A percentile compares a stretch with the other conserved stretches of the same genome.
These are phyloP conservation scores for Scleroderma bovista DNA, from an alignment of 768 basidiomycete species.

Conservation along the genomic window DNA sequence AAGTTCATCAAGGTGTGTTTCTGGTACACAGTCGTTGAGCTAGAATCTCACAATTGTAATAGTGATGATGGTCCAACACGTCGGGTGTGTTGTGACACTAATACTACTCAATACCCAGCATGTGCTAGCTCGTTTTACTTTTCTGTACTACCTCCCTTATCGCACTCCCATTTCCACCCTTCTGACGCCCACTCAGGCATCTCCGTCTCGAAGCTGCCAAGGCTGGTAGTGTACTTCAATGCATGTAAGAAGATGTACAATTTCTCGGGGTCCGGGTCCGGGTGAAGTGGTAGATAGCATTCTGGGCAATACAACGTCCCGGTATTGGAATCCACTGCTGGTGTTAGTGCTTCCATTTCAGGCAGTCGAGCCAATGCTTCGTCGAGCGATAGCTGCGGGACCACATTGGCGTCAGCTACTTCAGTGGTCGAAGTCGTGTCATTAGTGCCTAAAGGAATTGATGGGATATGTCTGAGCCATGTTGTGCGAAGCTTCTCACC, in stretches of 20 bases:
- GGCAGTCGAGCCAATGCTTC: constrained; percentile 43
- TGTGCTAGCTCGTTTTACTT: background rate
- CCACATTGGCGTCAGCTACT: background rate
- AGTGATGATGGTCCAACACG: background rate
- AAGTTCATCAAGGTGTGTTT: constrained; percentile 77
- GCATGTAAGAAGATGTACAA: constrained; percentile 97
- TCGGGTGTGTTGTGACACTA: background rate
- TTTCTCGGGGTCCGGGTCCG: constrained; percentile 88
- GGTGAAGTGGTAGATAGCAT: constrained; percentile 89
- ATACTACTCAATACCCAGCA: constrained; percentile 6
- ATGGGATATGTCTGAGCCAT: background rate
- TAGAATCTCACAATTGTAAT: background rate
- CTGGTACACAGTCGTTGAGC: background rate
- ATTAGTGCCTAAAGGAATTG: background rate
- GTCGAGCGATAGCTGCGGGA: constrained; percentile 37
- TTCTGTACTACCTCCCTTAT: background rate
- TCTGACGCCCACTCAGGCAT: constrained; percentile 87
- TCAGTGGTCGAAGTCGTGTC: background rate
- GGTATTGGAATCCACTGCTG: constrained; percentile 34
- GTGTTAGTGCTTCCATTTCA: constrained; percentile 15
- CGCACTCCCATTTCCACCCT: constrained; percentile 59
- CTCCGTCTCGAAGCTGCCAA: constrained; percentile 80
- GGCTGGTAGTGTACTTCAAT: constrained; percentile 70
- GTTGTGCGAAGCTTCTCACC: constrained; percentile 29
- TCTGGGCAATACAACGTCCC: constrained; percentile 72